Percentiles rank a stretch among this genome's conserved stretches.
Evolutionary conservation across 148 eudicot genomes (phyloP).

Genomic region (Oxyria digyna): DNA sequence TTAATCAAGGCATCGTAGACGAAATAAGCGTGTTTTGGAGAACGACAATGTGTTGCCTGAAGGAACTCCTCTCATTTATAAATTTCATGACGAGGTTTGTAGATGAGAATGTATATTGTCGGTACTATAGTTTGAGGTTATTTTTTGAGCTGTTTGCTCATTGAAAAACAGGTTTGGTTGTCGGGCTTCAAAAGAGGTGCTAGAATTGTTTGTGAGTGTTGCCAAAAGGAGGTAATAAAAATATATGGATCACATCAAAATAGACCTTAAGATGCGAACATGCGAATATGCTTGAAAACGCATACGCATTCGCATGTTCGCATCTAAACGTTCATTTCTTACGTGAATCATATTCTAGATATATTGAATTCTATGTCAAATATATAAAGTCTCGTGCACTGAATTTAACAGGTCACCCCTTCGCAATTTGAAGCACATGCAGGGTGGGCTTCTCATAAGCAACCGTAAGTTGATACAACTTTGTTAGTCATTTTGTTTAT

Average conservation of each 20-base stretch:
- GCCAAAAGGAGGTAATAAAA: slow-evolving; percentile 44
- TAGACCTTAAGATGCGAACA: no score
- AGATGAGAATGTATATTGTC: not conserved
- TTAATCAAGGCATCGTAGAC: slow-evolving; percentile 3
- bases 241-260: no score
- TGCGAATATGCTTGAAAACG: no score
- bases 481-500: slow-evolving; percentile 8
- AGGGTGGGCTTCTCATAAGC: slow-evolving; percentile 65
- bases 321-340: no score
- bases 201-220: slow-evolving; percentile 61
- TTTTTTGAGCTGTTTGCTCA: slow-evolving; percentile 7
- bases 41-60: not conserved
- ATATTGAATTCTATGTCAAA: not conserved
- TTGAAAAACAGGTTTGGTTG: slow-evolving; percentile 38
- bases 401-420: slow-evolving; percentile 64
- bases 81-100: slow-evolving; percentile 19
- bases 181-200: slow-evolving; percentile 52
- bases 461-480: slow-evolving; percentile 53
- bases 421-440: slow-evolving; percentile 97
- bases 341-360: no score
- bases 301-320: no score
- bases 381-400: not conserved
- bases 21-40: not conserved
- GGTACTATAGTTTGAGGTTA: not conserved
- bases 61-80: slow-evolving; percentile 15